A percentile compares a stretch with the other conserved stretches of the same genome.
phyloP scores from a whole-genome alignment of 345 rosid genomes.

The Raphanus sativus region DNA sequence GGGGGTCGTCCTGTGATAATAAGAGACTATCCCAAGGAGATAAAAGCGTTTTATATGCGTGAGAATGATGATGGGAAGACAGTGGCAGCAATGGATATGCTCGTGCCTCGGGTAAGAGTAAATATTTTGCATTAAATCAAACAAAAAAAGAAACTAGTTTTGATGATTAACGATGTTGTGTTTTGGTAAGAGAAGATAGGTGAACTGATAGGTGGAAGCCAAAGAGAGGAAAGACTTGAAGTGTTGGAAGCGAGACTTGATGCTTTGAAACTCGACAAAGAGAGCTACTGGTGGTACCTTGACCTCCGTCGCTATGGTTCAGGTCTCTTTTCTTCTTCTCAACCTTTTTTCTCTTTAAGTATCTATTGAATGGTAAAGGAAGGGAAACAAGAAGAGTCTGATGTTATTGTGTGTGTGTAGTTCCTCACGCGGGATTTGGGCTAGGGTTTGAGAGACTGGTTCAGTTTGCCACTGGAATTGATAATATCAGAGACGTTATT shows the following conservation, averaged over 20 bases:
- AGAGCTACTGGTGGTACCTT: constrained; percentile 97
- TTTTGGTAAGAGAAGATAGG: constrained; percentile 55
- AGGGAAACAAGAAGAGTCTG: constrained; percentile 4
- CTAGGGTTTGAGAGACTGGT: constrained; percentile 95
- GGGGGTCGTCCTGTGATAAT: constrained; percentile 83
- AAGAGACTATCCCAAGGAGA: constrained; percentile 98
- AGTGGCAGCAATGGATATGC: constrained; percentile 98
- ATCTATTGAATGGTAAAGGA: background rate
- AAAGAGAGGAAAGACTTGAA: constrained; percentile 93
- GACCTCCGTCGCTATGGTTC: constrained; percentile 96
- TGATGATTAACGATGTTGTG: background rate
- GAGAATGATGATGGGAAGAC: constrained; percentile 96
- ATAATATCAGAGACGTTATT: constrained; percentile 87
- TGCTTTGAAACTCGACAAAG: constrained; percentile 71
- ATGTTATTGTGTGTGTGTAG: constrained; percentile 42
- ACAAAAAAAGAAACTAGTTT: background rate
- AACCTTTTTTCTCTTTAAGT: background rate
- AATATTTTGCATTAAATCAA: background rate
- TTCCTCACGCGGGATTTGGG: constrained; percentile 98
- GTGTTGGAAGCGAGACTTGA: constrained; percentile 80
- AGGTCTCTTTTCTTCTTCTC: constrained; percentile 47
- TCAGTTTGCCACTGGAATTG: constrained; percentile 91
- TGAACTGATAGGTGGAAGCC: constrained; percentile 98
- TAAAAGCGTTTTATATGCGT: constrained; percentile 98
- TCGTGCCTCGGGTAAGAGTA: constrained; percentile 83